Percentiles rank a stretch among this genome's conserved stretches.
Conservation (phyloP, 192 early-diverging fungal genomes). For the Entomortierella chlamydospora region DNA sequence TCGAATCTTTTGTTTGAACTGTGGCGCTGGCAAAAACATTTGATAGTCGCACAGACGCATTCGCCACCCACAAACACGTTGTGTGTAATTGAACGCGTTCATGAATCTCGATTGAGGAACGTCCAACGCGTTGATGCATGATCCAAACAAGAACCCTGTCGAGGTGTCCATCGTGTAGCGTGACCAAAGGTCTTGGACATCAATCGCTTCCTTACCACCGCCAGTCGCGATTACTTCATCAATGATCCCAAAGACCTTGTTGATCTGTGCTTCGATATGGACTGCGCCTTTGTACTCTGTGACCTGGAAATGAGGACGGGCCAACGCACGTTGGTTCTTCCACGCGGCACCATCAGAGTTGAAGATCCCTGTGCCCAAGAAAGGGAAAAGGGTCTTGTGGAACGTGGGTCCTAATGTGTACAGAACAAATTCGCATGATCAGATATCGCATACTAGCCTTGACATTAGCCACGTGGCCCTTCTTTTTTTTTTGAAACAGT, state of each 20-base stretch:
- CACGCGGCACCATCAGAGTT: constrained; percentile 45
- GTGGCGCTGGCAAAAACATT: constrained; percentile 5
- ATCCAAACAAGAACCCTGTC: constrained; percentile 40
- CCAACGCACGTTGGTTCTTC: constrained; percentile 51
- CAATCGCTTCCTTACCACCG: neutral
- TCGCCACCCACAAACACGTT: constrained; percentile 49
- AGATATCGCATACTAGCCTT: too few species aligned
- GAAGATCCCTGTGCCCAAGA: constrained; percentile 54
- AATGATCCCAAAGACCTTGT: constrained; percentile 42
- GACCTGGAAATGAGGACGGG: constrained; percentile 51
- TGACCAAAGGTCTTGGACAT: constrained; percentile 46
- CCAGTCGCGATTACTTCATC: constrained; percentile 13
- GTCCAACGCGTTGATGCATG: constrained; percentile 43
- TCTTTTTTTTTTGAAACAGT: too few species aligned
- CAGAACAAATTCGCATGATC: too few species aligned
- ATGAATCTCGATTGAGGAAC: constrained; percentile 33
- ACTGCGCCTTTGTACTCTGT: constrained; percentile 51
- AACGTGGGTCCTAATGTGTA: constrained; percentile 28
- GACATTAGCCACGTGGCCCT: too few species aligned
- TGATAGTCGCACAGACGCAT: constrained; percentile 38
- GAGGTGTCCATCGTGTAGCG: constrained; percentile 48
- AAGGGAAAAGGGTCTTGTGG: constrained; percentile 43
- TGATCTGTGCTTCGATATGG: constrained; percentile 50
- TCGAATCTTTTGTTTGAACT: constrained; percentile 32
- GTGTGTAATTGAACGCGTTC: constrained; percentile 41